phyloP scores from a whole-genome alignment of 345 rosid genomes.

The Dovyalis caffra region DNA sequence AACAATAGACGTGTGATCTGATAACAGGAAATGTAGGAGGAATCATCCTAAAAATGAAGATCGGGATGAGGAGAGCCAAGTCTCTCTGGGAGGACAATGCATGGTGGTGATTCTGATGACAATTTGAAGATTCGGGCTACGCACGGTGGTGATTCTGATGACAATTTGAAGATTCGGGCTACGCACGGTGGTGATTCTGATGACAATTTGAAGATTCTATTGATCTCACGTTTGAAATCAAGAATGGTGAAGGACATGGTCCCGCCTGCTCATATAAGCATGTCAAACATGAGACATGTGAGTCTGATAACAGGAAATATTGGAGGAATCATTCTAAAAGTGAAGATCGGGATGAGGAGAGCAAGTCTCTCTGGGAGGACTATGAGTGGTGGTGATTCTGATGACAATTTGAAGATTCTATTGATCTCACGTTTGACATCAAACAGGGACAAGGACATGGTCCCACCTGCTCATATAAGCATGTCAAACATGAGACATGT shows the following conservation, averaged over 20 bases:
- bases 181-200: slow-evolving; percentile 65
- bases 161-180: too few relatives aligned
- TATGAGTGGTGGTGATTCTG: slow-evolving; percentile 60
- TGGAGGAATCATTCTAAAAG: slow-evolving; percentile 57
- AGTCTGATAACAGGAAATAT: slow-evolving; percentile 51
- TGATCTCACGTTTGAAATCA: slow-evolving; percentile 87
- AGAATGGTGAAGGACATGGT: slow-evolving; percentile 69
- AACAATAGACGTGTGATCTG: slow-evolving; percentile 58
- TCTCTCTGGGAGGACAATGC: too few relatives aligned
- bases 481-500: slow-evolving; percentile 59
- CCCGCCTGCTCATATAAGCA: slow-evolving; percentile 47
- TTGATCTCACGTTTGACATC: slow-evolving; percentile 89
- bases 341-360: slow-evolving; percentile 92
- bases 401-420: slow-evolving; percentile 77
- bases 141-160: too few relatives aligned
- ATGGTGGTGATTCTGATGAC: too few relatives aligned
- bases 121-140: too few relatives aligned
- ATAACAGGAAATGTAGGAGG: slow-evolving; percentile 56
- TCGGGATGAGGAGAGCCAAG: too few relatives aligned
- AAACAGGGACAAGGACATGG: slow-evolving; percentile 65
- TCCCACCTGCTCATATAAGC: slow-evolving; percentile 47
- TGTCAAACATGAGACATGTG: slow-evolving; percentile 58
- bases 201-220: slow-evolving; percentile 74
- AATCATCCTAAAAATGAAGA: too few relatives aligned
- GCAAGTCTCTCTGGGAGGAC: slow-evolving; percentile 72